A percentile compares a stretch with the other conserved stretches of the same genome.
Evolutionary conservation across 139 green algal genomes (phyloP).

Genomic region (Ettlia oleoabundans): DNA sequence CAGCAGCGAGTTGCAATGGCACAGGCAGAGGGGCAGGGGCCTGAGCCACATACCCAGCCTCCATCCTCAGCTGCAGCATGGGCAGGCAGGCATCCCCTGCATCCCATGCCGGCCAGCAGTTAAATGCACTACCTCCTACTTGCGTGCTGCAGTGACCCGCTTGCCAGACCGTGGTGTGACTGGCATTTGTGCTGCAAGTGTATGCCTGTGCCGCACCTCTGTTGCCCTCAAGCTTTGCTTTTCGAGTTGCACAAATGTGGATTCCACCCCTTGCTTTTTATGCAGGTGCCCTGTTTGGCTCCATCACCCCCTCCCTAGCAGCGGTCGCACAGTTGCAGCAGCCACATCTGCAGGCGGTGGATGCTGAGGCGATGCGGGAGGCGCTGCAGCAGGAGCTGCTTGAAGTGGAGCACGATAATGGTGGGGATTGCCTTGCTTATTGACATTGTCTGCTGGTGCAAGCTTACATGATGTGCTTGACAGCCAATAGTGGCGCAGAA

Average conservation of each 20-base stretch:
- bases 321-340: background rate
- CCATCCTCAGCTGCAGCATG: background rate
- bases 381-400: conserved; percentile 9
- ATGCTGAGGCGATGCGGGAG: conserved; percentile 11
- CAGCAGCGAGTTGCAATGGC: background rate
- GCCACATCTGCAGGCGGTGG: background rate
- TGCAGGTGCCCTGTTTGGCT: background rate
- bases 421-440: no score
- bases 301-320: background rate
- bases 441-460: no score
- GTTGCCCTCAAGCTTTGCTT: background rate
- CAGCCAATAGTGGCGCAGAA: no score
- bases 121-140: no score
- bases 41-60: conserved; percentile 7
- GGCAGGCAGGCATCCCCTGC: no score
- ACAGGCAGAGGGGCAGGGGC: background rate
- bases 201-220: no score
- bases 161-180: no score
- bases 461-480: no score
- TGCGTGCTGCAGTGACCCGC: no score
- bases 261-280: no score
- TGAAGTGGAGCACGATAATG: background rate
- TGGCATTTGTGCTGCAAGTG: no score
- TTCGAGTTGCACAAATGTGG: background rate
- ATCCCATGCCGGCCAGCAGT: background rate